phyloP scores from a whole-genome alignment of 176 grass and related monocot genomes.

The Oryza meyeriana region DNA sequence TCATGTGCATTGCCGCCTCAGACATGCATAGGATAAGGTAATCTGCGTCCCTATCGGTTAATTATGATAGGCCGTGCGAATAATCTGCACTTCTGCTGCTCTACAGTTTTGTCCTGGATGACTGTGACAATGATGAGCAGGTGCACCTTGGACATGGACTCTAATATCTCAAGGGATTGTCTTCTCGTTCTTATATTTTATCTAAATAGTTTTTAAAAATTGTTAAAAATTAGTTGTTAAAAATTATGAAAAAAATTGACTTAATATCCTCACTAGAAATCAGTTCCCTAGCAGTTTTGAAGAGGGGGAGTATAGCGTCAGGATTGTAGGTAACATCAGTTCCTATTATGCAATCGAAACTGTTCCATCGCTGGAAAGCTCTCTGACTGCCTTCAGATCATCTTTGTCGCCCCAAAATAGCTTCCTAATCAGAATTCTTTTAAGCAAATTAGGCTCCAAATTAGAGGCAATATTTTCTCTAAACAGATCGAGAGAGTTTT shows the following conservation, averaged over 20 bases:
- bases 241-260: no score
- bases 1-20: conserved; percentile 22
- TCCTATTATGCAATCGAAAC: conserved; percentile 86
- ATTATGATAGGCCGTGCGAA: neutral
- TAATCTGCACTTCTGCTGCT: neutral
- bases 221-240: no score
- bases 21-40: neutral
- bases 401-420: conserved; percentile 71
- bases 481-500: conserved; percentile 68
- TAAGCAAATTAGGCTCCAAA: conserved; percentile 42
- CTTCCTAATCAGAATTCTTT: conserved; percentile 49
- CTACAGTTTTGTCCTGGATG: neutral
- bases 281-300: conserved; percentile 70
- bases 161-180: no score
- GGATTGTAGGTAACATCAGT: conserved; percentile 84
- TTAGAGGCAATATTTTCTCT: conserved; percentile 63
- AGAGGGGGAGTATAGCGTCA: conserved; percentile 73
- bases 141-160: no score
- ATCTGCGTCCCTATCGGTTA: neutral
- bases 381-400: conserved; percentile 40
- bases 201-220: no score
- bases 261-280: conserved; percentile 41
- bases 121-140: neutral
- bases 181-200: no score
- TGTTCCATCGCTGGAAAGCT: conserved; percentile 26